phyloP scores from a whole-genome alignment of 257 asterid species.

The Nicotiana benthamiana region DNA sequence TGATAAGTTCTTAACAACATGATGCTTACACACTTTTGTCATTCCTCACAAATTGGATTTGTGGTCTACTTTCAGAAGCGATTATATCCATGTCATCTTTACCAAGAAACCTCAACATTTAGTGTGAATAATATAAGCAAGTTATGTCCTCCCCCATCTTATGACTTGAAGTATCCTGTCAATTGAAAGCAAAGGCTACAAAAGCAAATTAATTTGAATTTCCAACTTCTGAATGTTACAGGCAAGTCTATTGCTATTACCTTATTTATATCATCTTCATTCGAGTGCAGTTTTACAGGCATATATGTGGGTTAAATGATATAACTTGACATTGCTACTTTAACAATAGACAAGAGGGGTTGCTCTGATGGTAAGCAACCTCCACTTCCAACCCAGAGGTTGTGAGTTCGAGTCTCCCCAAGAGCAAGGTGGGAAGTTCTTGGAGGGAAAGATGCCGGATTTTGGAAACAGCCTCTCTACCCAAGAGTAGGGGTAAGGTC shows the following conservation, averaged over 20 bases:
- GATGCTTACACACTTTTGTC: neutral
- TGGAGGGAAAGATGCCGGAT: too few relatives aligned
- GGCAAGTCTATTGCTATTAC: neutral
- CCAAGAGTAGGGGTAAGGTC: too few relatives aligned
- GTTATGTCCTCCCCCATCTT: neutral
- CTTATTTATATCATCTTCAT: neutral
- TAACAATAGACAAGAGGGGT: too few relatives aligned
- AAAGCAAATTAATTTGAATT: neutral
- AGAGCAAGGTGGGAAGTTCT: too few relatives aligned
- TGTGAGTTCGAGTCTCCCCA: too few relatives aligned
- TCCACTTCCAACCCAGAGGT: too few relatives aligned
- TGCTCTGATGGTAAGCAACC: too few relatives aligned
- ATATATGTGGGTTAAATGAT: neutral
- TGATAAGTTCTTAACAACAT: neutral
- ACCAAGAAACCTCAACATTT: neutral
- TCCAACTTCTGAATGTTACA: neutral
- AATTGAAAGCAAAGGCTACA: neutral
- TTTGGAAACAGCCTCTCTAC: too few relatives aligned
- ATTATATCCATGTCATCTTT: neutral
- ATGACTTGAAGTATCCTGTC: neutral
- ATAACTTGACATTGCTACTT: neutral
- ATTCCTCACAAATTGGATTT: neutral
- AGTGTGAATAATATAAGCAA: neutral
- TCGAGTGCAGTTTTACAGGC: neutral
- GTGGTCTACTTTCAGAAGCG: neutral